These are phyloP conservation scores for Fusarium torreyae DNA, from an alignment of 2,329 filamentous ascomycete genomes.

Conservation along the genomic window DNA sequence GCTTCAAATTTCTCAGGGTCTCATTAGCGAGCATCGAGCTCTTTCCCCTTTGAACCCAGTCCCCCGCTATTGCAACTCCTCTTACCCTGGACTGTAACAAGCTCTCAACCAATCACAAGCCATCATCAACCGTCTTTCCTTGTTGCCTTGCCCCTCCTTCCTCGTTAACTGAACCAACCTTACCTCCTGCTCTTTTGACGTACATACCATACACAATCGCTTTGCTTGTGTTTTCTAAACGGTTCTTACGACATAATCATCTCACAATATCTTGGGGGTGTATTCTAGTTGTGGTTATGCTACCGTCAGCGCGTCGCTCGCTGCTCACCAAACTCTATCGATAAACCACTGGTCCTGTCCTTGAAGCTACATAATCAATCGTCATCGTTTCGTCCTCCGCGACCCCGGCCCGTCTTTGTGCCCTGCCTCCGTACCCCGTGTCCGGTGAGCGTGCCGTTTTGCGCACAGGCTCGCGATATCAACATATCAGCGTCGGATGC, in stretches of 20 bases:
- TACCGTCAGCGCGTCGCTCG: conserved; percentile 3
- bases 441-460: conserved; percentile 29
- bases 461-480: conserved; percentile 38
- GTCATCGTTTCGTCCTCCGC: conserved; percentile 16
- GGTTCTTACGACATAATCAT: conserved; percentile 26
- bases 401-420: conserved; percentile 22
- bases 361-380: conserved; percentile 13
- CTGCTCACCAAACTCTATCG: conserved; percentile 2
- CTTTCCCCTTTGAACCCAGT: conserved; percentile 17
- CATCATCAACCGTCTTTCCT: conserved; percentile 21
- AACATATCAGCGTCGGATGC: conserved; percentile 29
- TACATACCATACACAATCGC: conserved; percentile 35
- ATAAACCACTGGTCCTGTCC: conserved; percentile 12
- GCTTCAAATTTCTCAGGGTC: conserved; percentile 26
- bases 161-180: conserved; percentile 19
- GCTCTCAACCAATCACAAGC: conserved; percentile 28
- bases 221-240: conserved; percentile 15
- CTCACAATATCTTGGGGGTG: conserved; percentile 11
- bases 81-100: conserved; percentile 24
- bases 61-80: conserved; percentile 28
- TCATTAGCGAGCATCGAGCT: conserved; percentile 20
- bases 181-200: conserved; percentile 21
- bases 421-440: conserved; percentile 26
- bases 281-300: conserved; percentile 18
- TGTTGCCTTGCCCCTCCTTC: conserved; percentile 47